phyloP scores from a whole-genome alignment of 2,329 filamentous ascomycete species.

The Shiraia bambusicola region DNA sequence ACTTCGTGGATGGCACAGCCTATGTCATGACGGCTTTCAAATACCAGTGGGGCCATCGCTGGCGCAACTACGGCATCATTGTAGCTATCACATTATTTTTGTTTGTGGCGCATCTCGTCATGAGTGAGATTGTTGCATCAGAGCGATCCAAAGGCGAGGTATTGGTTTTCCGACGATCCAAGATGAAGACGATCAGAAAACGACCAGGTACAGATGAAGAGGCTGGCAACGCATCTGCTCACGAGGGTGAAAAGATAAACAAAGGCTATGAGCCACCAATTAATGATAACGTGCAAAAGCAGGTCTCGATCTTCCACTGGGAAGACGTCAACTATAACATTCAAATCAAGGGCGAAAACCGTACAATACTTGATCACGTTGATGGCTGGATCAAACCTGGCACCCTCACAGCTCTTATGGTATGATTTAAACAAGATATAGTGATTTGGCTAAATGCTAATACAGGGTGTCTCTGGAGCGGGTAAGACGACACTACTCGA shows the following conservation, averaged over 20 bases:
- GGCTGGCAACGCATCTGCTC: slow-evolving; percentile 32
- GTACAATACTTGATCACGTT: slow-evolving; percentile 55
- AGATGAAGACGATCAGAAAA: slow-evolving; percentile 39
- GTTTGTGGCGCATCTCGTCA: slow-evolving; percentile 61
- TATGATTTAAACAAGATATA: slow-evolving; percentile 4
- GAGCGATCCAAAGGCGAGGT: slow-evolving; percentile 65
- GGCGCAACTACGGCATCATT: slow-evolving; percentile 66
- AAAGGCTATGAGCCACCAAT: slow-evolving; percentile 21
- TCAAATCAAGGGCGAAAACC: slow-evolving; percentile 43
- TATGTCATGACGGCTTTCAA: slow-evolving; percentile 28
- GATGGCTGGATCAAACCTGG: slow-evolving; percentile 58
- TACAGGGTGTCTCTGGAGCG: slow-evolving; percentile 74
- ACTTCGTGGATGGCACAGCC: slow-evolving; percentile 40
- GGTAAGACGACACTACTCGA: slow-evolving; percentile 91
- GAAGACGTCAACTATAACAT: slow-evolving; percentile 30
- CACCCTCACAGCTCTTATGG: slow-evolving; percentile 50
- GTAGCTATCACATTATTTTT: slow-evolving; percentile 64
- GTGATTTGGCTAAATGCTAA: slow-evolving; percentile 5
- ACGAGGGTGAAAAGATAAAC: slow-evolving; percentile 29
- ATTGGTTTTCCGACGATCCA: slow-evolving; percentile 59
- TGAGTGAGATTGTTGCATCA: slow-evolving; percentile 63
- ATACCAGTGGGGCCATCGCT: slow-evolving; percentile 45
- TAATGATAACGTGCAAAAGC: slow-evolving; percentile 33
- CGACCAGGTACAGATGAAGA: slow-evolving; percentile 39
- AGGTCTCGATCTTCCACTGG: slow-evolving; percentile 44